These are phyloP conservation scores for Zea mays DNA, from an alignment of 176 grass and related monocot genomes.

Conservation along the genomic window DNA sequence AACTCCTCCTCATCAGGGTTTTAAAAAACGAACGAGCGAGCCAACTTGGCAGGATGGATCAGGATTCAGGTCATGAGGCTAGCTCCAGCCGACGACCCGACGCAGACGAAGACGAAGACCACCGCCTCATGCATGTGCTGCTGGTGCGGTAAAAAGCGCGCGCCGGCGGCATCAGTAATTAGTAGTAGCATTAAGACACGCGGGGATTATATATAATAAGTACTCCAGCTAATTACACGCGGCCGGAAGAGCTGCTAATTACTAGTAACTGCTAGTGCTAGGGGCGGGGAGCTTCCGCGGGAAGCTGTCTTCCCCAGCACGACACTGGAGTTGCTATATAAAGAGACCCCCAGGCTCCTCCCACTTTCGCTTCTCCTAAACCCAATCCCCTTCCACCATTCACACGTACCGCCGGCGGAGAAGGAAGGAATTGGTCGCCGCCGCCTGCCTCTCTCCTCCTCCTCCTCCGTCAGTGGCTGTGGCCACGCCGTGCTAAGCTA, in stretches of 20 bases:
- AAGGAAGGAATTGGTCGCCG: background rate
- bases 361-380: conserved; percentile 19
- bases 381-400: background rate
- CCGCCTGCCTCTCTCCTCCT: too few species aligned
- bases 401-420: background rate
- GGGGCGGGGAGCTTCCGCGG: background rate
- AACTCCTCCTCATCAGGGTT: background rate
- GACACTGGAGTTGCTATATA: conserved; percentile 38
- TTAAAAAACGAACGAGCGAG: too few species aligned
- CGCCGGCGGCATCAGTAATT: background rate
- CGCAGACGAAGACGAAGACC: too few species aligned
- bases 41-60: too few species aligned
- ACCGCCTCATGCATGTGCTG: too few species aligned
- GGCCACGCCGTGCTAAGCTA: too few species aligned
- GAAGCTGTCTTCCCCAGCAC: conserved; percentile 41
- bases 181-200: conserved; percentile 13
- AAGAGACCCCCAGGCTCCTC: accelerated
- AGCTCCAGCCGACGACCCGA: too few species aligned
- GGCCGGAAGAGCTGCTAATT: background rate
- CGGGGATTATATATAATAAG: too few species aligned
- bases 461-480: too few species aligned
- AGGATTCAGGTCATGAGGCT: too few species aligned
- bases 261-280: background rate
- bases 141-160: too few species aligned
- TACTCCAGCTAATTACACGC: background rate